Conservation (phyloP, 1,139 yeast genomes). For the Scheffersomyces parashehatae region DNA sequence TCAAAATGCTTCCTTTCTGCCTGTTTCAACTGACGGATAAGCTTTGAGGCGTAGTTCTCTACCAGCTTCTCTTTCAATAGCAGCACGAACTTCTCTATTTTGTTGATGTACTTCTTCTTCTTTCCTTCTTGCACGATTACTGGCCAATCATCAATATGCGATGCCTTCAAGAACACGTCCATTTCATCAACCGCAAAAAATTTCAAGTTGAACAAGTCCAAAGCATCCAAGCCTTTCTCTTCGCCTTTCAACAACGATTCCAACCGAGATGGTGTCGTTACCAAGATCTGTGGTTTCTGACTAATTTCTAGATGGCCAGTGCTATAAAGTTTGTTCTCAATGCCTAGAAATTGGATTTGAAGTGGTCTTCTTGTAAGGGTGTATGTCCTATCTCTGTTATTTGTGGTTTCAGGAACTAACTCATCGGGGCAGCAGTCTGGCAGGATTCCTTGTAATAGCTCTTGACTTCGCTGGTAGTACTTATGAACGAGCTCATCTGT, state of each 20-base stretch:
- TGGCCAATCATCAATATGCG: constrained; percentile 10
- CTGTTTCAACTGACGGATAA: not conserved
- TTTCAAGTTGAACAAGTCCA: constrained; percentile 11
- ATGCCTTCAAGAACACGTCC: constrained; percentile 17
- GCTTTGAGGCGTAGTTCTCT: constrained; percentile 6
- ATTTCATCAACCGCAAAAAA: constrained; percentile 27
- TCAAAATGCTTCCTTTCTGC: not conserved
- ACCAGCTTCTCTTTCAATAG: constrained; percentile 16
- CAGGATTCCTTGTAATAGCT: constrained; percentile 19
- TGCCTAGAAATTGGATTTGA: constrained; percentile 15
- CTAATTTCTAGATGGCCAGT: not conserved
- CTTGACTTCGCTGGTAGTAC: constrained; percentile 15
- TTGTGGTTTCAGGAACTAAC: constrained; percentile 8
- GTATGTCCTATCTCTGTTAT: not conserved
- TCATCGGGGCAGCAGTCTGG: constrained; percentile 26
- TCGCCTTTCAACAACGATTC: constrained; percentile 2
- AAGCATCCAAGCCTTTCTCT: not conserved
- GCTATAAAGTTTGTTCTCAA: not conserved
- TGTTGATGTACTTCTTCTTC: constrained; percentile 11
- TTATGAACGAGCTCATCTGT: constrained; percentile 23
- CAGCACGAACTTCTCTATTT: constrained; percentile 13
- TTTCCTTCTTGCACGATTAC: constrained; percentile 8
- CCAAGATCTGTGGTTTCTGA: constrained; percentile 22
- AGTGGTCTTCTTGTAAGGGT: constrained; percentile 20
- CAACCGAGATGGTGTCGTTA: constrained; percentile 20